phyloP scores from a whole-genome alignment of 495 filamentous ascomycete species.

The Xylaria acuta region DNA sequence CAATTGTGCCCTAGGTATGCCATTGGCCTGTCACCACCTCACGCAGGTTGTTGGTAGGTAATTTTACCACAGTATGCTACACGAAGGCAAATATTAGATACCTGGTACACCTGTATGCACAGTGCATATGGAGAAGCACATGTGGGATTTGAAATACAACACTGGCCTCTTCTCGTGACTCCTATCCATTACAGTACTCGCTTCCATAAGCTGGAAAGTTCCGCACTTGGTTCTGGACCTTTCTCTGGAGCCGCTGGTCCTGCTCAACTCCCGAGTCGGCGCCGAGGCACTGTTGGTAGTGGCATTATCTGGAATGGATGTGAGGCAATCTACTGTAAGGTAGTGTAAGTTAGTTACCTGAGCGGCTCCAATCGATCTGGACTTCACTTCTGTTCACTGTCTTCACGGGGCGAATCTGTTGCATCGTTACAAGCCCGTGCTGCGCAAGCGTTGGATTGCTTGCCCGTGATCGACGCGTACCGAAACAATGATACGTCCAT shows the following conservation, averaged over 20 bases:
- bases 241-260: neutral
- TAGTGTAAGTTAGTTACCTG: neutral
- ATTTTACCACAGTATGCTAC: no score
- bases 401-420: neutral
- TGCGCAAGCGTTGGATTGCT: slow-evolving; percentile 8
- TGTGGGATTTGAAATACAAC: slow-evolving; percentile 13
- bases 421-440: neutral
- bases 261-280: neutral
- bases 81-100: no score
- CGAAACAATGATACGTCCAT: slow-evolving; percentile 10
- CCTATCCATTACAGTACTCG: neutral
- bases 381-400: no score
- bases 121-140: slow-evolving; percentile 1
- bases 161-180: neutral
- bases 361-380: neutral
- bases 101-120: neutral
- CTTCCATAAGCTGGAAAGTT: neutral
- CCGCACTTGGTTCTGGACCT: neutral
- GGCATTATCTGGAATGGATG: neutral
- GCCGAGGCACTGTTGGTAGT: neutral
- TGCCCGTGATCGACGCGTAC: neutral
- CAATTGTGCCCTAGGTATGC: no score
- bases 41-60: no score
- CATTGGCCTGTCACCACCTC: no score
- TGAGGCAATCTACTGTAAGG: neutral